phyloP scores from a whole-genome alignment of 768 basidiomycete genomes.

The Lyophyllum semitale region DNA sequence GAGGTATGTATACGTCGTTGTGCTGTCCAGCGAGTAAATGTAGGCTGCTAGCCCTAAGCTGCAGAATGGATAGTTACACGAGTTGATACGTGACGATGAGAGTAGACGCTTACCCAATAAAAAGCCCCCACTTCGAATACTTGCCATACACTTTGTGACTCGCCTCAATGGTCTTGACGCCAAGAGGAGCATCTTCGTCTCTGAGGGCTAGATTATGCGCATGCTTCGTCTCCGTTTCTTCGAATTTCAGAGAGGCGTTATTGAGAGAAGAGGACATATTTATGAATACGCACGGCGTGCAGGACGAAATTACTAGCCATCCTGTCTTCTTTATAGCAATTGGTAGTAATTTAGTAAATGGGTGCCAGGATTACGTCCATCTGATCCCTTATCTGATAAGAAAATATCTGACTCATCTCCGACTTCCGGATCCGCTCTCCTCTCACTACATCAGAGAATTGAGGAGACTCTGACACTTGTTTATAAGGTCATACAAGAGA shows the following conservation, averaged over 20 bases:
- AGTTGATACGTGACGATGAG: background rate
- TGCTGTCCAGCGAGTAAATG: slow-evolving; percentile 74
- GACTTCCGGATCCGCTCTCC: too few species aligned
- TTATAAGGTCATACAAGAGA: too few species aligned
- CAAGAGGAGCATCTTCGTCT: slow-evolving; percentile 33
- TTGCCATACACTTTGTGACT: slow-evolving; percentile 52
- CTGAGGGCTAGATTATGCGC: background rate
- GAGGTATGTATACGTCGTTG: slow-evolving; percentile 70
- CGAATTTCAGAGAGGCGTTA: slow-evolving; percentile 1
- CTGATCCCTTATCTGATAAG: slow-evolving; percentile 25
- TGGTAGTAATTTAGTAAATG: background rate
- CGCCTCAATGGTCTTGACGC: slow-evolving; percentile 52
- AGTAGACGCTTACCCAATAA: slow-evolving; percentile 47
- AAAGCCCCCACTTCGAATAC: slow-evolving; percentile 60
- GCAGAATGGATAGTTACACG: slow-evolving; percentile 33
- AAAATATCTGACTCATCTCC: too few species aligned
- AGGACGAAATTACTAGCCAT: background rate
- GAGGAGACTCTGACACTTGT: too few species aligned
- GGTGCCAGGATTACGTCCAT: slow-evolving; percentile 14
- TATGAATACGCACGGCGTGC: background rate
- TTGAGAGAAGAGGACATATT: slow-evolving; percentile 8
- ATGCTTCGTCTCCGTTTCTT: slow-evolving; percentile 4
- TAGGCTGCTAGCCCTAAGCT: slow-evolving; percentile 70
- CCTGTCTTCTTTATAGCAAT: slow-evolving; percentile 9
- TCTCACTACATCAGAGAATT: too few species aligned